Evolutionary conservation across 2,329 filamentous ascomycete genomes (phyloP).

Genomic region (Esteya vermicola): DNA sequence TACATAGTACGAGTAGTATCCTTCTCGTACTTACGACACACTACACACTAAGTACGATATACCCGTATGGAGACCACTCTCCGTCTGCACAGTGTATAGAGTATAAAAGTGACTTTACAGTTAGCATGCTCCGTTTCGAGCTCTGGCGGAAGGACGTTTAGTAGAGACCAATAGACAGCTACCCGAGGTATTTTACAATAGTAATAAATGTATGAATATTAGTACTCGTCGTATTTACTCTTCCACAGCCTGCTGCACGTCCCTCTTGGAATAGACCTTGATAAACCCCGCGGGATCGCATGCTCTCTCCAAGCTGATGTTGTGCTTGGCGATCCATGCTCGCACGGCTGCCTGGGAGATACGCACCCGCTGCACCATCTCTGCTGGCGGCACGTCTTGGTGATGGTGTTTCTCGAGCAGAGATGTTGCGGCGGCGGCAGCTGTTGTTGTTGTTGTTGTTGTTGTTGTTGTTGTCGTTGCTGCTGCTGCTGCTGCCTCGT

Average conservation of each 20-base stretch:
- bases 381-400: conserved; percentile 14
- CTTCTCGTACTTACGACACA: too few relatives aligned
- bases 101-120: too few relatives aligned
- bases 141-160: too few relatives aligned
- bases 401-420: background rate
- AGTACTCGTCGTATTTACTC: conserved; percentile 10
- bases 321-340: conserved; percentile 50
- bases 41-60: too few relatives aligned
- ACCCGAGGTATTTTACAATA: conserved; percentile 2
- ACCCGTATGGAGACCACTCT: too few relatives aligned
- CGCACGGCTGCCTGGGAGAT: conserved; percentile 43
- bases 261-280: conserved; percentile 45
- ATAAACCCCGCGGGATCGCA: conserved; percentile 66
- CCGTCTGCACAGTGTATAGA: too few relatives aligned
- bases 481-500: background rate
- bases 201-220: too few relatives aligned
- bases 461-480: background rate
- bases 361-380: conserved; percentile 29
- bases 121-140: too few relatives aligned
- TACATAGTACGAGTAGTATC: too few relatives aligned
- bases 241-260: conserved; percentile 18
- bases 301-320: conserved; percentile 47
- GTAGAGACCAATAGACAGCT: too few relatives aligned
- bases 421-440: background rate
- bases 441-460: background rate